phyloP scores from a whole-genome alignment of 768 basidiomycete species.

The Russula vinacea region DNA sequence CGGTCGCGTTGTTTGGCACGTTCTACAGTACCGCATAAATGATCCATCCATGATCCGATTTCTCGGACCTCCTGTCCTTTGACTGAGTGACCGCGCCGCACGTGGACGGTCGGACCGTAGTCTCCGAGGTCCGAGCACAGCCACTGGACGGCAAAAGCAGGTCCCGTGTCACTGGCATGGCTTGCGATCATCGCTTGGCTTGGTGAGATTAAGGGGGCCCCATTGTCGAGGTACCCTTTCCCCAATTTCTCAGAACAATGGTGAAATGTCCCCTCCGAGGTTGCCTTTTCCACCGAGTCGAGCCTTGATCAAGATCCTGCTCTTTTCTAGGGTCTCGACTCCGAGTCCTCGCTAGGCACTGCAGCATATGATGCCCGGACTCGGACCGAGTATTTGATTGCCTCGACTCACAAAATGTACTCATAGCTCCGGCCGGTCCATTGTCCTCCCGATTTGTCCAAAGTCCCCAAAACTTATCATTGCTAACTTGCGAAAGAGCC shows the following conservation, averaged over 20 bases:
- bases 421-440: constrained; percentile 16
- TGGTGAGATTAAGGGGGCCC: neutral
- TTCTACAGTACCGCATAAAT: neutral
- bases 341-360: neutral
- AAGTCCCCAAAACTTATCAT: neutral
- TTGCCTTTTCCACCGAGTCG: neutral
- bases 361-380: neutral
- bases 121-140: neutral
- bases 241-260: neutral
- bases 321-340: neutral
- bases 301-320: neutral
- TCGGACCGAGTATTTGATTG: neutral
- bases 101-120: no score
- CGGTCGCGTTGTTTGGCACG: neutral
- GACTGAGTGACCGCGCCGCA: no score
- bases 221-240: neutral
- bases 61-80: neutral
- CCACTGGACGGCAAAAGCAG: neutral
- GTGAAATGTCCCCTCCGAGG: neutral
- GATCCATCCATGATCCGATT: neutral
- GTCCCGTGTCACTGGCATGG: no score
- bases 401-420: neutral
- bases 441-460: constrained; percentile 19
- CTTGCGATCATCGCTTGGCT: no score
- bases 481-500: neutral